A percentile compares a stretch with the other conserved stretches of the same genome.
These are phyloP conservation scores for Candida ortonii DNA, from an alignment of 805 yeast genomes.

Conservation along the genomic window DNA sequence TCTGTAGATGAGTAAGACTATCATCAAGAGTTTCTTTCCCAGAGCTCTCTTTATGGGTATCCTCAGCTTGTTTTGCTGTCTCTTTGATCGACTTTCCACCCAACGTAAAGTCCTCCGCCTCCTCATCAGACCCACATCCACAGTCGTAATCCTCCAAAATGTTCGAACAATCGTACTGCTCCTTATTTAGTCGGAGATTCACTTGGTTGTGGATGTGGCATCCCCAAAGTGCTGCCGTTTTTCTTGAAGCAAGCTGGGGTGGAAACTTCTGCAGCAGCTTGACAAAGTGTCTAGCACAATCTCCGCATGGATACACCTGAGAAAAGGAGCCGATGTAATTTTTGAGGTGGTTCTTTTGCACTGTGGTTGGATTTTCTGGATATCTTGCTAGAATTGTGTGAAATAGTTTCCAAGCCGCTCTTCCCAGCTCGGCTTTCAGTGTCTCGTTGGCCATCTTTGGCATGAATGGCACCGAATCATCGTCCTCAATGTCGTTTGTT, in stretches of 20 bases:
- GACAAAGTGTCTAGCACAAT: conserved; percentile 91
- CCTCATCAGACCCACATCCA: conserved; percentile 85
- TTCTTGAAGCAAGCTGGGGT: conserved; percentile 75
- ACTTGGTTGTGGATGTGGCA: conserved; percentile 89
- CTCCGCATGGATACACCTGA: conserved; percentile 95
- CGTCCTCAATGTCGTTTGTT: conserved; percentile 6
- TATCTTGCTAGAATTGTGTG: conserved; percentile 91
- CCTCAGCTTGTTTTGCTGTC: background rate
- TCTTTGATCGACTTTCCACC: conserved; percentile 19
- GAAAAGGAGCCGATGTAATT: conserved; percentile 73
- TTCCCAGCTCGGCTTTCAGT: conserved; percentile 71
- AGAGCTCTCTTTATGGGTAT: background rate
- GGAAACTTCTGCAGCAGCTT: conserved; percentile 68
- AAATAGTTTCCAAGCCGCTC: conserved; percentile 87
- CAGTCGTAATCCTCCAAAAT: conserved; percentile 92
- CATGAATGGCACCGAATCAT: conserved; percentile 55
- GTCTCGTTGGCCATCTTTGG: conserved; percentile 86
- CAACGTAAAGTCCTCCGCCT: conserved; percentile 38
- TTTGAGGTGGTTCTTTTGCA: conserved; percentile 60
- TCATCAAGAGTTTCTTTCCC: conserved; percentile 23
- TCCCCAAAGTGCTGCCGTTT: conserved; percentile 92
- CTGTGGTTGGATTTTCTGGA: conserved; percentile 73
- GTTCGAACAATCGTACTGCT: conserved; percentile 76
- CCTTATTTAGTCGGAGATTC: conserved; percentile 66
- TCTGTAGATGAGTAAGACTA: conserved; percentile 38